These are phyloP conservation scores for Pseudozyma tsukubaensis DNA, from an alignment of 1,284 basidiomycete species.

Conservation along the genomic window DNA sequence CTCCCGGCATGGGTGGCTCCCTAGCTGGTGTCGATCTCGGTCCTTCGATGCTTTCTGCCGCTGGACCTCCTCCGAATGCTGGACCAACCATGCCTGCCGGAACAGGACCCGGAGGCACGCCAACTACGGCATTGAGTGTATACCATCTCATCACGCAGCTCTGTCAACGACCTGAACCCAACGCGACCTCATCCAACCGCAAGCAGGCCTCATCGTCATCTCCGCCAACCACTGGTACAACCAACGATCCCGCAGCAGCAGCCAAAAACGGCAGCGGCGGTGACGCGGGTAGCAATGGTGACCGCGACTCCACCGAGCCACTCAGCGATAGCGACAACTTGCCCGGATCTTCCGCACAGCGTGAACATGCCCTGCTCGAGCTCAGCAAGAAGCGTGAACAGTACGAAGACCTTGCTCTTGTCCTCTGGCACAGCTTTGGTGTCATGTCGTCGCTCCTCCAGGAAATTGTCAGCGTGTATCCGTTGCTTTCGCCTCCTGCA, in stretches of 20 bases:
- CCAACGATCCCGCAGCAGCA: background rate
- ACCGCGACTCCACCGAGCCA: conserved; percentile 17
- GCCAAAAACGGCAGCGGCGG: conserved; percentile 1
- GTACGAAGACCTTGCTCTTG: conserved; percentile 96
- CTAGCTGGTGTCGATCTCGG: conserved; percentile 56
- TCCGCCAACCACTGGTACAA: conserved; percentile 3
- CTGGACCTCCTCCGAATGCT: conserved; percentile 58
- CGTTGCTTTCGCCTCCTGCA: conserved; percentile 91
- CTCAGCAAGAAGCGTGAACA: conserved; percentile 99
- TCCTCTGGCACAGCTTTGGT: conserved; percentile 99
- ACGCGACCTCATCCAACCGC: conserved; percentile 8
- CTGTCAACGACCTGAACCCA: conserved; percentile 64
- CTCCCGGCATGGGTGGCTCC: conserved; percentile 55
- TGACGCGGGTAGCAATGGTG: conserved; percentile 2
- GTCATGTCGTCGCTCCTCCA: conserved; percentile 98
- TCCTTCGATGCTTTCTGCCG: conserved; percentile 60
- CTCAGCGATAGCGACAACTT: conserved; percentile 41
- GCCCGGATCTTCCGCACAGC: conserved; percentile 61
- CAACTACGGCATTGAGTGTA: conserved; percentile 65
- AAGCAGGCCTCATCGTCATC: conserved; percentile 31
- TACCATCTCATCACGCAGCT: conserved; percentile 68
- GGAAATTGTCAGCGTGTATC: conserved; percentile 98
- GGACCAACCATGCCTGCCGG: conserved; percentile 59
- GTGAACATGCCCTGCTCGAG: conserved; percentile 75
- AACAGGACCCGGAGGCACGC: conserved; percentile 60